These are phyloP conservation scores for Candida qinlingensis DNA, from an alignment of 805 yeast genomes.

Conservation along the genomic window DNA sequence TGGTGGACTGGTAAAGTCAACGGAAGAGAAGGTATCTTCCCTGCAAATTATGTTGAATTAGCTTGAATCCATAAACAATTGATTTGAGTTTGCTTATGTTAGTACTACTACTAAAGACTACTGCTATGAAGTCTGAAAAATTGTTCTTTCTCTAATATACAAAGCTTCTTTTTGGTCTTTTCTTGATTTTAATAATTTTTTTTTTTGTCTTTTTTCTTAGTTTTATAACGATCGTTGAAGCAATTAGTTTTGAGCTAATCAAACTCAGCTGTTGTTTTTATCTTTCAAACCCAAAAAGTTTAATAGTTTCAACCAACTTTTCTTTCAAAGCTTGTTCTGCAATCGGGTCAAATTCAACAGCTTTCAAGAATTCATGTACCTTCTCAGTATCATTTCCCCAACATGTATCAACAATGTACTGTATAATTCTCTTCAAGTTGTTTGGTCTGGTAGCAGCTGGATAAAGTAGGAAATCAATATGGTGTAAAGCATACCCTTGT, in stretches of 20 bases:
- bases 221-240: too few relatives aligned
- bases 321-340: slow-evolving; percentile 10
- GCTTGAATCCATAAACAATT: slow-evolving; percentile 19
- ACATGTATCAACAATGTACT: slow-evolving; percentile 31
- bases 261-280: background rate
- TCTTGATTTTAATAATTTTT: background rate
- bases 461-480: slow-evolving; percentile 28
- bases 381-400: slow-evolving; percentile 27
- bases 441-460: slow-evolving; percentile 29
- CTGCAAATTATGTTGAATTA: slow-evolving; percentile 92
- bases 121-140: too few relatives aligned
- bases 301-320: slow-evolving; percentile 16
- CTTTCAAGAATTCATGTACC: slow-evolving; percentile 9
- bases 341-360: slow-evolving; percentile 12
- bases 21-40: slow-evolving; percentile 88
- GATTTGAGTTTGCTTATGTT: too few relatives aligned
- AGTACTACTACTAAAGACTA: too few relatives aligned
- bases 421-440: slow-evolving; percentile 28
- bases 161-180: background rate
- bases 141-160: background rate
- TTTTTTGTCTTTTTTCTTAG: background rate
- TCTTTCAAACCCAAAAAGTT: slow-evolving; percentile 23
- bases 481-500: slow-evolving; percentile 26
- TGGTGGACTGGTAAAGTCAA: slow-evolving; percentile 98
- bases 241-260: too few relatives aligned